Evolutionary conservation across 306 rosid genomes (phyloP).

Genomic region (Lablab purpureus): DNA sequence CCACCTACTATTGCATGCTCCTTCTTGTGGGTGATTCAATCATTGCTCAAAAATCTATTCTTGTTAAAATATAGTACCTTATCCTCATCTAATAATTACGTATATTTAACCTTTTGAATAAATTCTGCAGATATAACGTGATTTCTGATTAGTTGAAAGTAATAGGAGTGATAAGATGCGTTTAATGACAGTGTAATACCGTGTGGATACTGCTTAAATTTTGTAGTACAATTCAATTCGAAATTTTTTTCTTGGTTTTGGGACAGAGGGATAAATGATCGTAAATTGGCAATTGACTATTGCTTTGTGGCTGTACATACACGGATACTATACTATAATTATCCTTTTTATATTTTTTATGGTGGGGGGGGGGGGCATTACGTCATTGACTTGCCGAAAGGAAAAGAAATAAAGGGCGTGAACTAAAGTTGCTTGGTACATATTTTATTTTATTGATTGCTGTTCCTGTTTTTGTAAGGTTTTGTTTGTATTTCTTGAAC

Average conservation of each 20-base stretch:
- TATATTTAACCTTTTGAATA: not conserved
- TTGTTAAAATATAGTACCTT: not conserved
- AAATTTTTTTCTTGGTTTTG: not conserved
- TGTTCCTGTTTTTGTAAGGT: constrained; percentile 1
- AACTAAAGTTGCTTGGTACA: not conserved
- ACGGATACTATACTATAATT: constrained; percentile 9
- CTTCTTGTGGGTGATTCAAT: constrained; percentile 68
- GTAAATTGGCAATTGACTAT: not conserved
- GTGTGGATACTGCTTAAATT: not conserved
- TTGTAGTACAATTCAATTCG: not conserved
- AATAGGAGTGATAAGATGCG: not conserved
- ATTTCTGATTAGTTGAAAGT: not conserved
- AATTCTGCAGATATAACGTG: not conserved
- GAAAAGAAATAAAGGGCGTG: constrained; percentile 24
- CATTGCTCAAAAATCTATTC: not conserved
- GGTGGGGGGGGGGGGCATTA: constrained; percentile 22
- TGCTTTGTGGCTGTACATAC: constrained; percentile 19
- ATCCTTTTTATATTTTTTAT: not conserved
- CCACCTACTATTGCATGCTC: constrained; percentile 89
- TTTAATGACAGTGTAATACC: not conserved
- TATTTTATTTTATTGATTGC: not conserved
- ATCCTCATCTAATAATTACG: not conserved
- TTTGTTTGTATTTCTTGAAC: constrained; percentile 39
- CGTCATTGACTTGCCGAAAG: constrained; percentile 15
- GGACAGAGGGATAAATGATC: constrained; percentile 4